Evolutionary conservation across 2,329 filamentous ascomycete species (phyloP).

Genomic region (Grosmannia serpens): DNA sequence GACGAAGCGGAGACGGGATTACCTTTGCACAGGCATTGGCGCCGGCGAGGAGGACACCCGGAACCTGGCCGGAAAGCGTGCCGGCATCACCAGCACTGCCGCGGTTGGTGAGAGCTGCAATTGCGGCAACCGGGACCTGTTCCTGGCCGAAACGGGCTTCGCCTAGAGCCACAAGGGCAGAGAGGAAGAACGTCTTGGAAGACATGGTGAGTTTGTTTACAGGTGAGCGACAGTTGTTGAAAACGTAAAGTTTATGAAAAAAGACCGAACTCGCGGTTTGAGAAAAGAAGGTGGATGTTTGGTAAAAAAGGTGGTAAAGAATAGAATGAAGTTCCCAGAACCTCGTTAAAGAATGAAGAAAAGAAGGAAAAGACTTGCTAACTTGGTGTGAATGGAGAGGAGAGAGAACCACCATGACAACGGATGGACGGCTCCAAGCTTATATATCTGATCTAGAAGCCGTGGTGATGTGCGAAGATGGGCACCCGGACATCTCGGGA

Average conservation of each 20-base stretch:
- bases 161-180: constrained; percentile 21
- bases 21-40: constrained; percentile 22
- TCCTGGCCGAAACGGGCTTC: constrained; percentile 50
- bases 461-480: no score
- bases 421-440: neutral
- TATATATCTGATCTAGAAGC: neutral
- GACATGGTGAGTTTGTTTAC: neutral
- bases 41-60: constrained; percentile 48
- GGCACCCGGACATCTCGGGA: neutral
- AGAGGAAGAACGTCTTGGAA: constrained; percentile 23
- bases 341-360: neutral
- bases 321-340: neutral
- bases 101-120: constrained; percentile 37
- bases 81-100: constrained; percentile 47
- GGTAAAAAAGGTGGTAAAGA: neutral
- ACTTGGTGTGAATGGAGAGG: no score
- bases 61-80: constrained; percentile 47
- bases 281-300: neutral
- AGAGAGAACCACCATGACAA: neutral
- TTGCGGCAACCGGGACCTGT: constrained; percentile 41
- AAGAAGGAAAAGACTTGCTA: no score
- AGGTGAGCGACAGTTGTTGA: neutral
- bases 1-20: neutral
- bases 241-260: neutral
- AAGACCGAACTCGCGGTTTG: neutral